Evolutionary conservation across 2,329 filamentous ascomycete species (phyloP), one percentile per base, ranked within the genome.

Genomic region (Teratosphaeria pseudoeucalypti): DNA sequence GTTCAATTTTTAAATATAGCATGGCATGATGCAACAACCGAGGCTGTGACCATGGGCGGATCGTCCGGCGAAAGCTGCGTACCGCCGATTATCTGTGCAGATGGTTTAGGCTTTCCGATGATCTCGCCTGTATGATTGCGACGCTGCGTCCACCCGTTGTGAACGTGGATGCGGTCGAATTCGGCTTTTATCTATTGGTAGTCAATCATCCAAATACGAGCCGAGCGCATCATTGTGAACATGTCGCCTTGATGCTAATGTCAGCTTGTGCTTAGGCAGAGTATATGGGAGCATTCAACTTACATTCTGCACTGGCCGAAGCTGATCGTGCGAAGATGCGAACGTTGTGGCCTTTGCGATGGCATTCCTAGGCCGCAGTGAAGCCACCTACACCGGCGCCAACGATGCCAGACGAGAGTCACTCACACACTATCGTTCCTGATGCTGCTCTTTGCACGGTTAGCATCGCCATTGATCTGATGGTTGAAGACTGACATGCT

Each of bases 331-430:
- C 66, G 5, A 67, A 56, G 11, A 68, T 58, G 16, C 63, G 63
- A 19, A 68, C 65, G 19, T 61, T 63, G 61, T 67, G 65, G 39
- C 66, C 66, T 61, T 67, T 67, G 26, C 66, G 64, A 32, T 61
- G 60, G 56, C 65, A 67, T 55, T 68, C 66, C 9, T 67, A 49
- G 5, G 66, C 64, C 11, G 66, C 63, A 10, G 61, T 64, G 19
- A 67, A 56, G 2, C 66, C 66, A 47, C 63, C 64, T 11, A 67
- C 59, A 19, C 66, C 66, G 47, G 66, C 64, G 12, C 66, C 66
- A 7, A 67, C 60, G 27, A 68, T 64, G 34, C 64, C 65, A 6
- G 60, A 62, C 26, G 58, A n/a, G 14, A 53, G 23, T 2, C 23
- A 53, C 29, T 6, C 19, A 14, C 14, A 53, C 52, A 19, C 16